Percentiles rank a stretch among this genome's conserved stretches.
Conservation (phyloP, 179 eudicot species). For the Silene vulgaris region DNA sequence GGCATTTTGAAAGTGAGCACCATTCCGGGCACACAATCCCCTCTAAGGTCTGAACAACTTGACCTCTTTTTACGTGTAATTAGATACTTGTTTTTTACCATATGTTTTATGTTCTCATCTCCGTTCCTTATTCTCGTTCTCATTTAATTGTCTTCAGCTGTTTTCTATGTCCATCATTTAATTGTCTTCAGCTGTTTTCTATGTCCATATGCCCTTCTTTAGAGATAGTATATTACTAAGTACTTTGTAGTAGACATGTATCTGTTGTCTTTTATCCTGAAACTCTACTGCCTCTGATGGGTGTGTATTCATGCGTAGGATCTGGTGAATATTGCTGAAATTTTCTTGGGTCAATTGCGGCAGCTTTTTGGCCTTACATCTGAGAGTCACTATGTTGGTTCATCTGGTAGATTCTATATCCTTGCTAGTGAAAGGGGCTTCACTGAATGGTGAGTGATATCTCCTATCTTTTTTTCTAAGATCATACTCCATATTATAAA, state of each 20-base stretch:
- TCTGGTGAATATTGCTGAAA: constrained; percentile 55
- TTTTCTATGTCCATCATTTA: neutral
- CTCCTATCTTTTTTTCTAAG: neutral
- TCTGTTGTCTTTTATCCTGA: neutral
- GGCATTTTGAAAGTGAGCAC: constrained; percentile 33
- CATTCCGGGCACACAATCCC: constrained; percentile 45
- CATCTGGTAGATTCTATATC: constrained; percentile 50
- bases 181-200: constrained; percentile 9
- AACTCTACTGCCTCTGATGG: neutral
- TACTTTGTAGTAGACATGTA: neutral
- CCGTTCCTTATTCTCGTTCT: neutral
- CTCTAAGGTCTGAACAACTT: constrained; percentile 49
- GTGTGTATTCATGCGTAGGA: constrained; percentile 42
- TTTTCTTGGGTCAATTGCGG: constrained; percentile 81
- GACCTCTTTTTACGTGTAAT: constrained; percentile 7
- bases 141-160: neutral
- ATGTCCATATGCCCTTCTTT: neutral
- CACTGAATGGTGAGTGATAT: constrained; percentile 68
- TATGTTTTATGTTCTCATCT: constrained; percentile 11
- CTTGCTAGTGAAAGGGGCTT: constrained; percentile 80
- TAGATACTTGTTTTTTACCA: neutral
- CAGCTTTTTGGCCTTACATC: constrained; percentile 91
- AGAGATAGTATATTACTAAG: neutral
- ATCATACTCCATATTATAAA: neutral
- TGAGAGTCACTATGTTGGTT: constrained; percentile 52